A percentile compares a stretch with the other conserved stretches of the same genome.
Conservation (phyloP, 805 yeast species). For the Candida lessepsii region DNA sequence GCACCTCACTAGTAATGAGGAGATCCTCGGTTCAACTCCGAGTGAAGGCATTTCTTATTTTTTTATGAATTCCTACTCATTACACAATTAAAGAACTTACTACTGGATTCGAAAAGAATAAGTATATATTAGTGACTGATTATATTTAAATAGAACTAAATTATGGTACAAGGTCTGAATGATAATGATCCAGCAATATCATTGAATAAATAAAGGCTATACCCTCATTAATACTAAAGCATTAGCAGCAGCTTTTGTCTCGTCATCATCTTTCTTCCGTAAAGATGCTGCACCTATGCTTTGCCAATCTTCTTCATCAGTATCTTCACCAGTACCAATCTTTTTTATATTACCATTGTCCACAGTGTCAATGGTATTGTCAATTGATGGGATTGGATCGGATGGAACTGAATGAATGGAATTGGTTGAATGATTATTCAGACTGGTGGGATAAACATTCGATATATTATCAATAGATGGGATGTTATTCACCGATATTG, state of each 20-base stretch:
- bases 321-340: conserved; percentile 42
- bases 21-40: no score
- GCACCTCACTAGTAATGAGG: no score
- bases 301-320: conserved; percentile 98
- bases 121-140: no score
- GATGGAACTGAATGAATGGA: conserved; percentile 2
- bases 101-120: no score
- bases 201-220: no score
- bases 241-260: conserved; percentile 49
- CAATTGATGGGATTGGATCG: not conserved
- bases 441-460: not conserved
- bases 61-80: no score
- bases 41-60: no score
- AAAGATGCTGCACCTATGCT: conserved; percentile 78
- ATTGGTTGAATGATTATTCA: not conserved
- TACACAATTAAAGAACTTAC: no score
- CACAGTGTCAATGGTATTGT: not conserved
- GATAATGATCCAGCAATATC: conserved; percentile 4
- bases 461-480: conserved; percentile 6
- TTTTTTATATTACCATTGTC: not conserved
- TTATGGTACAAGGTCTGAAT: no score
- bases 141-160: no score
- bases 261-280: conserved; percentile 40
- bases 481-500: conserved; percentile 7
- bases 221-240: conserved; percentile 58